Conservation (phyloP, 1,284 basidiomycete genomes). For the Melanopsichium pennsylvanicum region DNA sequence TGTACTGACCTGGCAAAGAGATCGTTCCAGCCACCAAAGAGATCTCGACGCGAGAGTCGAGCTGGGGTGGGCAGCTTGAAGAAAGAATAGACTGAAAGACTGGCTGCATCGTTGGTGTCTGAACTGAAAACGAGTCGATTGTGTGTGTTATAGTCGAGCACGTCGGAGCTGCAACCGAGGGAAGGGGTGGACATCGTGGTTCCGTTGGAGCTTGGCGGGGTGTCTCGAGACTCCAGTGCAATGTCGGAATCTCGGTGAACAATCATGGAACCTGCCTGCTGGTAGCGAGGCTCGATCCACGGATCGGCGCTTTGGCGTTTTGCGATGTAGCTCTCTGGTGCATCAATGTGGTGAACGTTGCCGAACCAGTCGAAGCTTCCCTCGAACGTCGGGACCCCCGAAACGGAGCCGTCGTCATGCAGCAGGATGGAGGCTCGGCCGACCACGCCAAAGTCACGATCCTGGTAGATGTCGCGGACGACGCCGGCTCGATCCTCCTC, state of each 20-base stretch:
- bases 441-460: conserved; percentile 43
- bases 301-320: conserved; percentile 39
- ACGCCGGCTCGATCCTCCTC: conserved; percentile 50
- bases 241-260: conserved; percentile 57
- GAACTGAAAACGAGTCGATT: conserved; percentile 44
- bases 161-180: conserved; percentile 45
- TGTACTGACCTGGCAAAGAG: conserved; percentile 10
- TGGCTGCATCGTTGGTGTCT: conserved; percentile 44
- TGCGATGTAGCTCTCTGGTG: conserved; percentile 33
- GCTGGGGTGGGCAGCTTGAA: conserved; percentile 44
- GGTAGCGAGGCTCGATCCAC: conserved; percentile 21
- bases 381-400: conserved; percentile 45
- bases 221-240: conserved; percentile 18
- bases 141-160: conserved; percentile 51
- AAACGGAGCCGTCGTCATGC: conserved; percentile 50
- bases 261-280: conserved; percentile 27
- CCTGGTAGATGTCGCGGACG: conserved; percentile 39
- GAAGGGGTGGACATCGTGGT: conserved; percentile 4
- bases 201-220: background rate
- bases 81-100: conserved; percentile 48
- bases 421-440: conserved; percentile 55
- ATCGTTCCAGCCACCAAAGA: conserved; percentile 39
- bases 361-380: conserved; percentile 57
- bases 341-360: conserved; percentile 52
- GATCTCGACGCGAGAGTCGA: conserved; percentile 32